A percentile compares a stretch with the other conserved stretches of the same genome.
phyloP scores from a whole-genome alignment of 2,329 filamentous ascomycete genomes.

The Podosphaera leucotricha region DNA sequence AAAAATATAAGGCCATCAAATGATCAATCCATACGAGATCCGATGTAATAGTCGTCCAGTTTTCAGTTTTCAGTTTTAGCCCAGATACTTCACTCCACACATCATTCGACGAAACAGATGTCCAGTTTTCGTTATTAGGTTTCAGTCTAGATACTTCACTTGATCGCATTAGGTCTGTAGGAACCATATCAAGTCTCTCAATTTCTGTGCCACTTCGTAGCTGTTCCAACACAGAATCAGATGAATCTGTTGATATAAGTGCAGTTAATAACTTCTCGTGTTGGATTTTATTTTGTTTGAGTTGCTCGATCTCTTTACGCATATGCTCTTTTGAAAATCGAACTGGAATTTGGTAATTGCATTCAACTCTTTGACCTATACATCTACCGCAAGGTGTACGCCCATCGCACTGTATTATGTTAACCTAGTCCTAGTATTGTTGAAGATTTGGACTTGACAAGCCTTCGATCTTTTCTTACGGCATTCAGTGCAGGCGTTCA shows the following conservation, averaged over 20 bases:
- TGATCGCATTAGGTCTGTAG: no score
- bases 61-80: slow-evolving; percentile 35
- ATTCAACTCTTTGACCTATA: slow-evolving; percentile 28
- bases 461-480: slow-evolving; percentile 15
- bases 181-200: slow-evolving; percentile 31
- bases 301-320: slow-evolving; percentile 31
- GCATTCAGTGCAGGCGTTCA: slow-evolving; percentile 15
- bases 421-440: neutral
- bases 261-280: slow-evolving; percentile 32
- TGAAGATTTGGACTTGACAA: neutral
- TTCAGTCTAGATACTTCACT: no score
- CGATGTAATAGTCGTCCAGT: slow-evolving; percentile 40
- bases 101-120: no score
- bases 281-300: slow-evolving; percentile 29
- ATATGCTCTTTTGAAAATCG: slow-evolving; percentile 40
- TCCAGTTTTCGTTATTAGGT: slow-evolving; percentile 19
- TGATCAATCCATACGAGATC: slow-evolving; percentile 36
- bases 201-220: slow-evolving; percentile 29
- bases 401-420: slow-evolving; percentile 30
- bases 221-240: slow-evolving; percentile 26
- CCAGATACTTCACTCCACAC: slow-evolving; percentile 37
- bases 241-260: slow-evolving; percentile 17
- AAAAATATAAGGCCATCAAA: slow-evolving; percentile 44
- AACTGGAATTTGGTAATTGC: slow-evolving; percentile 36
- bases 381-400: slow-evolving; percentile 27